Base-by-base conservation (phyloP, 768 basidiomycete species). In the Lepiota venenata region DNA sequence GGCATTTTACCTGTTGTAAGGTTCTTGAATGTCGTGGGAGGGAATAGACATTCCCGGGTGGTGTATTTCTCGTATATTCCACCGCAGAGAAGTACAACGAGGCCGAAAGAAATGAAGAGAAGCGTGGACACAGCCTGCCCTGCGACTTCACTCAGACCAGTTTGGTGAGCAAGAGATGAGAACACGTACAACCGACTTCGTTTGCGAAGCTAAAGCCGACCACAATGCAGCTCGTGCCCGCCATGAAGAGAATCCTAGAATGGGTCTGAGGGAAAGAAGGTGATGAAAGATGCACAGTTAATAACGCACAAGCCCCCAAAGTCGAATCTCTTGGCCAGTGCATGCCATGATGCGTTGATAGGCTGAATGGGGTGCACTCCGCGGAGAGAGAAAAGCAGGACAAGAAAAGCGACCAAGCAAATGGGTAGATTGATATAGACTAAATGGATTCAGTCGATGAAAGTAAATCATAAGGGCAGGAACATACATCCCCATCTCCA, bases 401-500 rank as follows among this genome's bases (percentile, higher is more conserved):
- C 75, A 9, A 80, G 54, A 56, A 78, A 76, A 18, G 87, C 85
- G 21, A 83, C 58, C 22, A 80, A 64, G 65, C 86, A 88, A 51
- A 93, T 72, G 16, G 91, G 91, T 44, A 93, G 74, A 70, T 93
- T 93, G 66, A 93, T 76, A 66, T 84, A 92, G 67, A 93, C 91
- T 93, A 67, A 37, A 43, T 47, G 55, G 41, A 55, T 49, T 47
- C 43, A 50, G 48, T 51, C 47, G 55, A 51, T 40, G 20, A 45
- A 57, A 50, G 57, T 57, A 56, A 16, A 29, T 58, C 39, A 10
- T 45, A 35, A 55, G 16, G 25, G 43, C 50, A 18, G 15, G 15
- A 22, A 77, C 91, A 72, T 70, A 93, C 91, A 93, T 49, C 83
- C 87, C 85, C 88, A 93, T 78, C 91, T 77, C 91, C 91, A 93